Evolutionary conservation across 1,284 basidiomycete species (phyloP), one percentile per base, ranked within the genome.

Genomic region (Sphagnurus paluster): DNA sequence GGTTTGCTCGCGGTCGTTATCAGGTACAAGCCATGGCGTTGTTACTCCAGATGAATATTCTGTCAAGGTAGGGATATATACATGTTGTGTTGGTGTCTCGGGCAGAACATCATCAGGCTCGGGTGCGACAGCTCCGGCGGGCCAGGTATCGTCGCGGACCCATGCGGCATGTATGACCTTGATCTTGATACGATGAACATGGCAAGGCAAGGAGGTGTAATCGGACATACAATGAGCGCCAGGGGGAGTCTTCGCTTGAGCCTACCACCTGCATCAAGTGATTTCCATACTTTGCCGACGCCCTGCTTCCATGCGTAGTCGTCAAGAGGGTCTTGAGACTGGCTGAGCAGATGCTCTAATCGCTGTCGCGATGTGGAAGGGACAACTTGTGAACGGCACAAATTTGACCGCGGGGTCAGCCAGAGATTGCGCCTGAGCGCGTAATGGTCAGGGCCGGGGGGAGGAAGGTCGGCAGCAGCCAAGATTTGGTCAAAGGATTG

Each of bases 61-160:
- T 26, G 47, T 44, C 16, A 53, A 34, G 24, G 52, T 41, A 29
- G 55, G 39, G 26, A 50, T 49, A 21, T 40, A 48, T 40, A 52
- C 21, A 19, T 36, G 38, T 14, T 50, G 35, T 23, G 48, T 35
- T 13, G 49, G 49, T 17, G 39, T 23, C 42, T 52, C 60, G 39
- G 54, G 58, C 36, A 71, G 52, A 43, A 72, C 70, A 39, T 82
- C 78, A 58, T 86, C 83, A 10, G 82, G 71, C 38, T 80, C 78
- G 2, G 77, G 80, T 13, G 68, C 79, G 8, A 71, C 62, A 21
- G 75, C 70, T 16, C 76, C 81, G 41, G 67, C 64, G 13, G 87
- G 87, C 87, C 87, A 90, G 32, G 83, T 87, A 32, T 79, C 72
- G 50, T 90, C 87, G 42, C 78, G 77, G 41, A 85, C 62, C 87